Evolutionary conservation across 2,329 filamentous ascomycete species (phyloP).

Genomic region (Epichloe hybrida): DNA sequence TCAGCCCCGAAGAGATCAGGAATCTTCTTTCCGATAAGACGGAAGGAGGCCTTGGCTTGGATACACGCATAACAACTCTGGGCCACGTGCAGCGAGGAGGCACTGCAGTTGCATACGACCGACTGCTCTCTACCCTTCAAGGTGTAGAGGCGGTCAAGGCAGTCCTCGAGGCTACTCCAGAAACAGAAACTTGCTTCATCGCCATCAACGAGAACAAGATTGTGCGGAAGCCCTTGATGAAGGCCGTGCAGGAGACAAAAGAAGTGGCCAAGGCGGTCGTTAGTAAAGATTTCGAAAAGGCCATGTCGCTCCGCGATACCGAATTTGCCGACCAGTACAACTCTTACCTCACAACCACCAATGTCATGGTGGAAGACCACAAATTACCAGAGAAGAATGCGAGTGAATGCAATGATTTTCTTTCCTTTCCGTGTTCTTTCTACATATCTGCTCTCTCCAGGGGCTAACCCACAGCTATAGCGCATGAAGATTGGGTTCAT

Average conservation of each 20-base stretch:
- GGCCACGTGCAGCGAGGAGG: conserved; percentile 97
- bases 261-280: conserved; percentile 71
- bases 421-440: too few species aligned
- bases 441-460: background rate
- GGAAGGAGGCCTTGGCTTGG: conserved; percentile 54
- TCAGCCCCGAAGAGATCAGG: conserved; percentile 70
- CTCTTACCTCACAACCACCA: conserved; percentile 83
- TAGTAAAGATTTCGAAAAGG: conserved; percentile 67
- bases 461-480: conserved; percentile 29
- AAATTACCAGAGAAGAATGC: conserved; percentile 59
- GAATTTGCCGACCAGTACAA: conserved; percentile 90
- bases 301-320: conserved; percentile 78
- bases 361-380: conserved; percentile 56
- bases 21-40: conserved; percentile 68
- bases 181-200: conserved; percentile 86
- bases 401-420: conserved; percentile 14
- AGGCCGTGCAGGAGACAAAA: conserved; percentile 79
- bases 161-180: conserved; percentile 76
- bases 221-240: conserved; percentile 72
- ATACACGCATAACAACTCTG: conserved; percentile 87
- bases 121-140: conserved; percentile 84
- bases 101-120: conserved; percentile 82
- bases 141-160: conserved; percentile 90
- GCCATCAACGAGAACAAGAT: conserved; percentile 98
- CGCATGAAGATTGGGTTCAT: conserved; percentile 90